A percentile compares a stretch with the other conserved stretches of the same genome.
Evolutionary conservation across 768 basidiomycete species (phyloP).

Genomic region (Kwoniella mangroviensis): DNA sequence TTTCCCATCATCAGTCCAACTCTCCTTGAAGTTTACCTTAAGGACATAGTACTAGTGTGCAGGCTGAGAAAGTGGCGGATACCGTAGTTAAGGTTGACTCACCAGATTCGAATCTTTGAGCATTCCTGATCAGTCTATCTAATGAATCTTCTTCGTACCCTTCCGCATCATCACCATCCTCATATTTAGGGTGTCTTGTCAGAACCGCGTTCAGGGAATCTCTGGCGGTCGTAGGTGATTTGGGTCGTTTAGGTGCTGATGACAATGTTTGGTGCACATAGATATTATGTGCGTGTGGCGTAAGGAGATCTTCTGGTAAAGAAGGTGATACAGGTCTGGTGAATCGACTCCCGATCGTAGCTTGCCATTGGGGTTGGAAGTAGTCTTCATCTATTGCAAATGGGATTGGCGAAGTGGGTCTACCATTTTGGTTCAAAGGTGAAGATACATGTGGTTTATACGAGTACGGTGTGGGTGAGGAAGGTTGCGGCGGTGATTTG

Average conservation of each 20-base stretch:
- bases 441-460: background rate
- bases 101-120: constrained; percentile 16
- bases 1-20: too few relatives aligned
- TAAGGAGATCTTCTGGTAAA: constrained; percentile 6
- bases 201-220: constrained; percentile 14
- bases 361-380: background rate
- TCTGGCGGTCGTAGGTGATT: constrained; percentile 16
- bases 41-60: background rate
- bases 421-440: background rate
- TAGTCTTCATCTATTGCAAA: background rate
- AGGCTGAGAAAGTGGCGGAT: background rate
- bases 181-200: background rate
- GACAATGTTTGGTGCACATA: constrained; percentile 18
- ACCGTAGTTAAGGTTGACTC: background rate
- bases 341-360: constrained; percentile 3
- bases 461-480: background rate
- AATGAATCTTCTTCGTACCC: constrained; percentile 4
- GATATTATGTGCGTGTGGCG: background rate
- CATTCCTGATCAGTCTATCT: constrained; percentile 10
- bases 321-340: constrained; percentile 16
- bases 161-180: background rate
- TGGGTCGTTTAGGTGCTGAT: constrained; percentile 10
- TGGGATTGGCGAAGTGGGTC: constrained; percentile 2
- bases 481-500: background rate
- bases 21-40: background rate